phyloP scores from a whole-genome alignment of 176 grass and related monocot species.

The Bromus sterilis region DNA sequence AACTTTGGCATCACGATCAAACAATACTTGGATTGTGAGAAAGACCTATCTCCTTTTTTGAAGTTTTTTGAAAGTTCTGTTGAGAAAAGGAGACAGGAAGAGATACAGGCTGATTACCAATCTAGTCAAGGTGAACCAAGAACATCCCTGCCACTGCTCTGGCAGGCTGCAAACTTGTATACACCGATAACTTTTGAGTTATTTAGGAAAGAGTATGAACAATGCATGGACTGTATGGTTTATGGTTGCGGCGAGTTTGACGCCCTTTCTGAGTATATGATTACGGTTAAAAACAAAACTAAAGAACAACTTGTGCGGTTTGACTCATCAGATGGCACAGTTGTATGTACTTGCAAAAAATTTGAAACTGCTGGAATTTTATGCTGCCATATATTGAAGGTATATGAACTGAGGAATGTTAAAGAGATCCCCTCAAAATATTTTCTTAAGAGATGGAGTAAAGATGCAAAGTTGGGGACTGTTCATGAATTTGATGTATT shows the following conservation, averaged over 20 bases:
- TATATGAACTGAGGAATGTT: slow-evolving; percentile 67
- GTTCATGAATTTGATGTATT: slow-evolving; percentile 30
- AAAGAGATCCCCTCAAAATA: slow-evolving; percentile 69
- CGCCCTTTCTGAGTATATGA: slow-evolving; percentile 56
- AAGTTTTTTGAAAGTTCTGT: slow-evolving; percentile 40
- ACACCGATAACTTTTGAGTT: slow-evolving; percentile 53
- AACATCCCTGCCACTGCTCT: slow-evolving; percentile 55
- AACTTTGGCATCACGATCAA: slow-evolving; percentile 32
- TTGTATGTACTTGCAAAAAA: slow-evolving; percentile 75
- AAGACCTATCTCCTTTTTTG: slow-evolving; percentile 45
- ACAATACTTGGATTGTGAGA: slow-evolving; percentile 41
- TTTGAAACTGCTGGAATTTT: slow-evolving; percentile 73
- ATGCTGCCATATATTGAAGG: slow-evolving; percentile 90
- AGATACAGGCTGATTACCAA: slow-evolving; percentile 77
- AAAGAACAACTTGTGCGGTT: slow-evolving; percentile 74
- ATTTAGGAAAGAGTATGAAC: slow-evolving; percentile 73
- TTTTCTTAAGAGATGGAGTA: slow-evolving; percentile 81
- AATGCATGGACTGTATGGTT: slow-evolving; percentile 54
- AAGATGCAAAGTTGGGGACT: slow-evolving; percentile 53
- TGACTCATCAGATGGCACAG: slow-evolving; percentile 56
- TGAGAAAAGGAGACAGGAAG: slow-evolving; percentile 56
- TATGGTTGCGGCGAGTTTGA: slow-evolving; percentile 67
- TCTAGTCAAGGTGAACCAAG: slow-evolving; percentile 42
- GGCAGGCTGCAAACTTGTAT: slow-evolving; percentile 77
- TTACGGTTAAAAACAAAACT: slow-evolving; percentile 55